Base-by-base conservation (phyloP, 2,329 filamentous ascomycete genomes). In the Herpotrichia juniperi region DNA sequence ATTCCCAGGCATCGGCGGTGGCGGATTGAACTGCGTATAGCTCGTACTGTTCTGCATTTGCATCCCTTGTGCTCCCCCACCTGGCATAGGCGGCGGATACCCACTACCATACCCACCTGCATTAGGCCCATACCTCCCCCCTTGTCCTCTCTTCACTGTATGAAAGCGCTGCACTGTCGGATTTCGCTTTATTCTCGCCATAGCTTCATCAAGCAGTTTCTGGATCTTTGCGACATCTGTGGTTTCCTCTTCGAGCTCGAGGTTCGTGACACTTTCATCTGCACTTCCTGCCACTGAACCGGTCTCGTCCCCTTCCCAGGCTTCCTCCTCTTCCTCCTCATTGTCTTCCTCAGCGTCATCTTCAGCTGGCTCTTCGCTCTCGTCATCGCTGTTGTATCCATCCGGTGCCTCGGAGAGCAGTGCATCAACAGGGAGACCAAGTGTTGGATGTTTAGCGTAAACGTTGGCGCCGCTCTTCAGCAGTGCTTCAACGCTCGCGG, bases 161-260 rank as follows among this genome's bases (percentile, higher is more conserved):
- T 50, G 42, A 24, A 59, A 63, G 2, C 62, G 57, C 43, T 61
- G 56, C 3, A 65, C 51, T 1, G 51, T 62, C 3, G 61, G 59
- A 22, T 63, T 59, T 11, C 63, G 61, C 28, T 66, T 64, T 32
- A 60, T 57, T 28, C 60, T 53, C 0, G 50, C 54, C 49, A 61
- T 55, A 14, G 56, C 60, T 25, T 64, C 58, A 10, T 61, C 56
- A 24, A 66, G 48, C 7, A 64, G 26, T 21, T 63, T 64, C 19
- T 54, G 46, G 17, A 66, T 64, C 45, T 64, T 66, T n/a, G 19
- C 35, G 25, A 93, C 89, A 32, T 86, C 81, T 56, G 75, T 76
- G 0, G 93, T 86, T 6, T 85, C 87, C 59, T 82, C 72, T 50
- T 88, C 83, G 1, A 72, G 53, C 31, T 66, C 52, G 0, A 77